These are phyloP conservation scores for Oenanthe javanica DNA, from an alignment of 140 eudicot species.

Conservation along the genomic window DNA sequence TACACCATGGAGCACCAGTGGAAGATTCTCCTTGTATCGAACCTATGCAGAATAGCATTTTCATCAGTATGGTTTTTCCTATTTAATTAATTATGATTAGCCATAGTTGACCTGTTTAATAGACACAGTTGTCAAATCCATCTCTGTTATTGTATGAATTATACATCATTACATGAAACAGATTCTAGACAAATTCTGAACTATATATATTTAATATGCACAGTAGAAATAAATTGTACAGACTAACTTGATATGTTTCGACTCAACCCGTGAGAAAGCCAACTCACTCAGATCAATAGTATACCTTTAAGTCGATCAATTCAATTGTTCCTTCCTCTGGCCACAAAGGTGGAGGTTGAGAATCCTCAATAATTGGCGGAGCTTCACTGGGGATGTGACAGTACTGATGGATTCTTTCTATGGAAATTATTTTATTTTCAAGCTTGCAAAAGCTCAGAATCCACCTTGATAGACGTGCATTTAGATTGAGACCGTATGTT, in stretches of 20 bases:
- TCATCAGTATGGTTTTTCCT: neutral
- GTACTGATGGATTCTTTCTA: slow-evolving; percentile 88
- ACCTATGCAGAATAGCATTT: slow-evolving; percentile 34
- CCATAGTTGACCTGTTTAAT: neutral
- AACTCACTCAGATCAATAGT: neutral
- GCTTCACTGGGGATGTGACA: slow-evolving; percentile 87
- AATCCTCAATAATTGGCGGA: slow-evolving; percentile 55
- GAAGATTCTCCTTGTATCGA: slow-evolving; percentile 70
- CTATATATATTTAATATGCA: neutral
- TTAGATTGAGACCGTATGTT: slow-evolving; percentile 79
- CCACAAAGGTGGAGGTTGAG: slow-evolving; percentile 69
- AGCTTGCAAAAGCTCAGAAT: slow-evolving; percentile 94
- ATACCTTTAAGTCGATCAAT: slow-evolving; percentile 71
- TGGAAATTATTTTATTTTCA: slow-evolving; percentile 90
- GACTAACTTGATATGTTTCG: neutral
- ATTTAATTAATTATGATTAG: neutral
- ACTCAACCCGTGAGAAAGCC: neutral
- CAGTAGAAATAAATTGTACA: neutral
- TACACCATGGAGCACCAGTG: slow-evolving; percentile 75
- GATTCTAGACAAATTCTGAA: neutral
- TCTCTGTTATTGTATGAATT: neutral
- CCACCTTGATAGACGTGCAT: slow-evolving; percentile 84
- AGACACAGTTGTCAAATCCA: neutral
- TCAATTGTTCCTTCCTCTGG: slow-evolving; percentile 75
- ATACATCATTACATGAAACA: neutral